Percentiles rank a stretch among this genome's conserved stretches.
Evolutionary conservation across 768 basidiomycete species (phyloP).

Genomic region (Mycena galericulata): DNA sequence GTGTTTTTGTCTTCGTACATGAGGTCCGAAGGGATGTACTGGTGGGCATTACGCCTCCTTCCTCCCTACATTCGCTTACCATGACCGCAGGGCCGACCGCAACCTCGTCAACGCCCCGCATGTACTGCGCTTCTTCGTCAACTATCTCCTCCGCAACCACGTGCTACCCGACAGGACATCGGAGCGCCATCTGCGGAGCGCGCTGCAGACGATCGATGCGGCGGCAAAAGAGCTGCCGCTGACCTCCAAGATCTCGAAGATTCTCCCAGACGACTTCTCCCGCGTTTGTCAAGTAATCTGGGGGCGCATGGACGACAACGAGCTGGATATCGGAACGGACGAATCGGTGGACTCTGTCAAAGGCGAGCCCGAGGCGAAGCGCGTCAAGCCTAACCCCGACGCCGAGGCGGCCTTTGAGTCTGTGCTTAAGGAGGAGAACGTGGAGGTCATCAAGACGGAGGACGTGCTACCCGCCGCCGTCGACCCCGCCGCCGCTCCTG

Average conservation of each 20-base stretch:
- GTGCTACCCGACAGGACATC: slow-evolving; percentile 48
- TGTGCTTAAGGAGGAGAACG: slow-evolving; percentile 21
- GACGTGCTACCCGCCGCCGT: not conserved
- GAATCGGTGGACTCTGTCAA: not conserved
- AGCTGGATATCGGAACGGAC: not conserved
- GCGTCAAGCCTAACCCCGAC: slow-evolving; percentile 35
- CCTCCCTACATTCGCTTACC: no score
- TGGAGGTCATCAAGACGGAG: slow-evolving; percentile 16
- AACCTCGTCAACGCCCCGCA: slow-evolving; percentile 58
- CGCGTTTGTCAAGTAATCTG: slow-evolving; percentile 6
- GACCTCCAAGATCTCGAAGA: slow-evolving; percentile 30
- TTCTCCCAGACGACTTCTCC: slow-evolving; percentile 19
- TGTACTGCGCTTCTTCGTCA: slow-evolving; percentile 58
- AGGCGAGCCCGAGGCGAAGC: slow-evolving; percentile 28
- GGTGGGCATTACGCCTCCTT: slow-evolving; percentile 53
- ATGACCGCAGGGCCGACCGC: slow-evolving; percentile 50
- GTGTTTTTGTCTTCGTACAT: slow-evolving; percentile 81
- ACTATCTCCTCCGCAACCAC: slow-evolving; percentile 57
- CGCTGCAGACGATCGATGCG: slow-evolving; percentile 12
- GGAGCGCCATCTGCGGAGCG: slow-evolving; percentile 8
- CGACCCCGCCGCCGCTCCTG: not conserved
- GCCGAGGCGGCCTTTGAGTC: slow-evolving; percentile 26
- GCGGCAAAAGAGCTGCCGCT: slow-evolving; percentile 15
- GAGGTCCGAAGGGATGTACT: slow-evolving; percentile 75
- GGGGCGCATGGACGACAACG: not conserved